Percentiles rank a stretch among this genome's conserved stretches.
phyloP scores from a whole-genome alignment of 805 yeast genomes.

The Cyberlindnera euphorbiae region DNA sequence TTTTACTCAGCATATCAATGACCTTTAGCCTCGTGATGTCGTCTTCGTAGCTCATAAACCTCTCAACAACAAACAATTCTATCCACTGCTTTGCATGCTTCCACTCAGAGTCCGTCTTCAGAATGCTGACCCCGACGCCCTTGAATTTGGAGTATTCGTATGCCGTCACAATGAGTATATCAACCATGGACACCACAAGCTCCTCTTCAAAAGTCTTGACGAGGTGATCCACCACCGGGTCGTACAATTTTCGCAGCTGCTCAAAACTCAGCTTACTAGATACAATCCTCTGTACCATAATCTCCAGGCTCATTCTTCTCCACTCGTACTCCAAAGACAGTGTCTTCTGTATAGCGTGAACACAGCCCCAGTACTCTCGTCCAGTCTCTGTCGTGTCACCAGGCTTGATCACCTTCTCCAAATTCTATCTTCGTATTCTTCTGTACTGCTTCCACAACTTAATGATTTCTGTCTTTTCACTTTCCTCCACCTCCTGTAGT shows the following conservation, averaged over 20 bases:
- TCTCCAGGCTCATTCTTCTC: slow-evolving; percentile 19
- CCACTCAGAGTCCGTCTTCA: slow-evolving; percentile 8
- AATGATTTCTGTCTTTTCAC: slow-evolving; percentile 22
- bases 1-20: slow-evolving; percentile 18
- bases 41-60: slow-evolving; percentile 1
- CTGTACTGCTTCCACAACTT: slow-evolving; percentile 42
- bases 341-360: slow-evolving; percentile 20
- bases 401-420: slow-evolving; percentile 33
- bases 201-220: slow-evolving; percentile 17
- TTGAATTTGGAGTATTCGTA: slow-evolving; percentile 16
- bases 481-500: slow-evolving; percentile 13
- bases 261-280: slow-evolving; percentile 25
- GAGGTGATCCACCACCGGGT: slow-evolving; percentile 20
- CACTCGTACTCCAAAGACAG: slow-evolving; percentile 13
- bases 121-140: background rate
- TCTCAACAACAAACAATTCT: slow-evolving; percentile 12
- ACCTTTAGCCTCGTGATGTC: background rate
- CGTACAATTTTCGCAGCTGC: slow-evolving; percentile 27
- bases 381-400: slow-evolving; percentile 43
- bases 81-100: slow-evolving; percentile 14
- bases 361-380: slow-evolving; percentile 37
- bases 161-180: slow-evolving; percentile 9
- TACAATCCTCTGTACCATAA: slow-evolving; percentile 32
- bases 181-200: slow-evolving; percentile 21
- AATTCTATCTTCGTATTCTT: slow-evolving; percentile 42